Conservation (phyloP, 371 early-diverging fungal species). For the Fennellomyces sp. region DNA sequence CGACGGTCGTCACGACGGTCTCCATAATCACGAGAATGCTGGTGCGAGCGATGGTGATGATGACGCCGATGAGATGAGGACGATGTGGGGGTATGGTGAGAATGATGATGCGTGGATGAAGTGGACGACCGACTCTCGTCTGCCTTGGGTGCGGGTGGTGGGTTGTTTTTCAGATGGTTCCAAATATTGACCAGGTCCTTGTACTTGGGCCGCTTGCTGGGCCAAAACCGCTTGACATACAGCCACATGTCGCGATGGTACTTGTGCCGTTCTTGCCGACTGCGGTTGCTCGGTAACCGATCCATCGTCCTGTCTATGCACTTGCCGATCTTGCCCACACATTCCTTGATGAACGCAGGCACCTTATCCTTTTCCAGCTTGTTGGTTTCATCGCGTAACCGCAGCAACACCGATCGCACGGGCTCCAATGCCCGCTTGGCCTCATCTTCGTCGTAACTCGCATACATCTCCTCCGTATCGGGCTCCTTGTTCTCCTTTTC, state of each 20-base stretch:
- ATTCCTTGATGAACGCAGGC: constrained; percentile 58
- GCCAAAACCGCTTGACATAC: constrained; percentile 70
- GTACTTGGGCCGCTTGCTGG: constrained; percentile 44
- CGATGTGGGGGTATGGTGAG: neutral
- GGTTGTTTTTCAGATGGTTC: constrained; percentile 30
- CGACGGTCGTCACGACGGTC: constrained; percentile 9
- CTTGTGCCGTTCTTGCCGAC: constrained; percentile 14
- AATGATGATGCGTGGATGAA: neutral
- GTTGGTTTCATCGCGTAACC: constrained; percentile 54
- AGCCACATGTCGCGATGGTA: constrained; percentile 61
- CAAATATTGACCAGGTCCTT: constrained; percentile 56
- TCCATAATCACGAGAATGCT: constrained; percentile 1
- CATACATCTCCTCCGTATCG: constrained; percentile 38
- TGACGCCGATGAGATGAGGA: constrained; percentile 9
- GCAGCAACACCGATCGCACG: constrained; percentile 50
- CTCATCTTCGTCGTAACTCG: constrained; percentile 58
- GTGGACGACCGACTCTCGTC: neutral
- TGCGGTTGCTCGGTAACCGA: constrained; percentile 13
- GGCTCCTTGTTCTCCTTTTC: constrained; percentile 31
- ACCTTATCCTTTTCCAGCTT: constrained; percentile 50
- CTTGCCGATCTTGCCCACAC: constrained; percentile 61
- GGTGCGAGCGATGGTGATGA: constrained; percentile 5
- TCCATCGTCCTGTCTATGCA: constrained; percentile 52
- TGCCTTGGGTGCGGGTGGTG: neutral
- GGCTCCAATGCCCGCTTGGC: constrained; percentile 60